These are phyloP conservation scores for Pilaira anomala DNA, from an alignment of 192 early-diverging fungal species.

Conservation along the genomic window DNA sequence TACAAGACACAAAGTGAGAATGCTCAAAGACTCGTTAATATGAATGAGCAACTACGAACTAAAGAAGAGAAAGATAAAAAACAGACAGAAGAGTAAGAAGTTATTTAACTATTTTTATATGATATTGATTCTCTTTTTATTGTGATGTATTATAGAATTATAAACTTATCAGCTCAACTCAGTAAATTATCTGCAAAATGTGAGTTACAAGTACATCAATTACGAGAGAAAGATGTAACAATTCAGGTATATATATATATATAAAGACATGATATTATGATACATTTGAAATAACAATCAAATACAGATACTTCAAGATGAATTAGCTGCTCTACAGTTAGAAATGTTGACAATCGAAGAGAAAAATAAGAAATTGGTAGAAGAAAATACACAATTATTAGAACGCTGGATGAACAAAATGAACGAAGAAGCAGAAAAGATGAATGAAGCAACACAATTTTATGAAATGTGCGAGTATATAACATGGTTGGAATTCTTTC, in stretches of 20 bases:
- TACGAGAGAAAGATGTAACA: constrained; percentile 87
- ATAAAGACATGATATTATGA: too few species aligned
- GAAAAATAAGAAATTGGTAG: constrained; percentile 59
- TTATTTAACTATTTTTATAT: neutral
- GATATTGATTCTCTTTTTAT: neutral
- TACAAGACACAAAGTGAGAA: constrained; percentile 90
- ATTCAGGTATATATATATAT: too few species aligned
- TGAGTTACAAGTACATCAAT: constrained; percentile 41
- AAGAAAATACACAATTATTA: constrained; percentile 84
- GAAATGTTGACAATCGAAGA: constrained; percentile 81
- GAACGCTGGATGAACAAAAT: constrained; percentile 90
- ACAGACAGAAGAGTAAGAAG: constrained; percentile 64
- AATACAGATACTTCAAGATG: constrained; percentile 81
- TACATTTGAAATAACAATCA: neutral
- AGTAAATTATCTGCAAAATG: constrained; percentile 28
- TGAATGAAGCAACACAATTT: constrained; percentile 92
- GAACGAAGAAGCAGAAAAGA: constrained; percentile 84
- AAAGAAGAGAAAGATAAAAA: constrained; percentile 55
- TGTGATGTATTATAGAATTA: constrained; percentile 41
- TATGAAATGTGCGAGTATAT: constrained; percentile 83
- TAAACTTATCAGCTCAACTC: constrained; percentile 34
- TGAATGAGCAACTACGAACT: constrained; percentile 73
- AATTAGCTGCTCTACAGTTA: constrained; percentile 84
- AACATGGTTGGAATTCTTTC: too few species aligned
- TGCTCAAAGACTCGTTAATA: constrained; percentile 82